Evolutionary conservation across 192 early-diverging fungal genomes (phyloP).

Genomic region (Backusella parvicylindrica): DNA sequence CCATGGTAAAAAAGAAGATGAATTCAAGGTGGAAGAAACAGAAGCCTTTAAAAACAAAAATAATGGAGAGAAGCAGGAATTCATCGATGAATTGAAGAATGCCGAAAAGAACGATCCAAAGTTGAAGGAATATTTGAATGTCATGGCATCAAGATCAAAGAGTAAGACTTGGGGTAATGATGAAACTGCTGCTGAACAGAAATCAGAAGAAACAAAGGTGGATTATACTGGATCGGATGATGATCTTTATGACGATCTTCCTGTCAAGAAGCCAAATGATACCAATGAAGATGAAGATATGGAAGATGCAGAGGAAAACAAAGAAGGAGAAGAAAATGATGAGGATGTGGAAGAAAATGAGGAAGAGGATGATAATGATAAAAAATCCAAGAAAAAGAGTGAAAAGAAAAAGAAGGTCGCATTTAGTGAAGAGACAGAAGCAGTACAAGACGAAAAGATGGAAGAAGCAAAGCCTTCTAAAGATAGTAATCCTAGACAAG

Average conservation of each 20-base stretch:
- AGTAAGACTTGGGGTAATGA: slow-evolving; percentile 92
- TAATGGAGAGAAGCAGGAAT: slow-evolving; percentile 44
- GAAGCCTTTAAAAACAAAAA: slow-evolving; percentile 37
- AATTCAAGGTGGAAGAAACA: slow-evolving; percentile 34
- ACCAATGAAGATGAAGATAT: slow-evolving; percentile 36
- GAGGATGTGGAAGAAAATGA: slow-evolving; percentile 11
- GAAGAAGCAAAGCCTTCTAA: slow-evolving; percentile 1
- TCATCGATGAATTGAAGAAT: slow-evolving; percentile 44
- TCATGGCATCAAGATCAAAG: slow-evolving; percentile 79
- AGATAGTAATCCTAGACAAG: slow-evolving; percentile 46
- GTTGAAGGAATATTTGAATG: slow-evolving; percentile 85
- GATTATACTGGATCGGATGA: slow-evolving; percentile 64
- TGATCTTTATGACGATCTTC: slow-evolving; percentile 68
- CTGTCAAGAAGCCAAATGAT: slow-evolving; percentile 39
- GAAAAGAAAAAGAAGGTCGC: background rate
- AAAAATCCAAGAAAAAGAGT: slow-evolving; percentile 19
- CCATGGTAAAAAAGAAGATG: slow-evolving; percentile 14
- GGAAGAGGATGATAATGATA: slow-evolving; percentile 17
- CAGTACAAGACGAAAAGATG: background rate
- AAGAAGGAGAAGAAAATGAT: slow-evolving; percentile 21
- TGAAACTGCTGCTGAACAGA: slow-evolving; percentile 46
- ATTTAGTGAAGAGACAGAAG: background rate
- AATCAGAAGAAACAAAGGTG: slow-evolving; percentile 29
- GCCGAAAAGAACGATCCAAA: slow-evolving; percentile 73
- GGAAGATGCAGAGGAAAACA: slow-evolving; percentile 18